Percentiles rank a stretch among this genome's conserved stretches.
Evolutionary conservation across 78 protist species (phyloP).

Genomic region (Speleostelium caveatum): DNA sequence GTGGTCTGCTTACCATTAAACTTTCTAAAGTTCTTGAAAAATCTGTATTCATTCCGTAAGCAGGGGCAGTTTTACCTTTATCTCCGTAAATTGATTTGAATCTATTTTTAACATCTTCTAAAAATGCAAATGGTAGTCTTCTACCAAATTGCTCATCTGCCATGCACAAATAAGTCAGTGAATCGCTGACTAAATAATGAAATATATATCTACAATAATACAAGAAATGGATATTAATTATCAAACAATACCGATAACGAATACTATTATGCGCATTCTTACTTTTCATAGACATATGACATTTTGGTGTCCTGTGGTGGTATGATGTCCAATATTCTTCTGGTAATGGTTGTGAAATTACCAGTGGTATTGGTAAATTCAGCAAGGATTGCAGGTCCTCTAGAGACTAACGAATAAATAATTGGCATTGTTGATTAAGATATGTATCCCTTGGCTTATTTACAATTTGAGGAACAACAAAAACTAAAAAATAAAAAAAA

Average conservation of each 20-base stretch:
- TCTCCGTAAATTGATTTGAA: conserved; percentile 81
- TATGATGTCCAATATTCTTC: conserved; percentile 87
- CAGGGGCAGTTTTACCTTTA: conserved; percentile 83
- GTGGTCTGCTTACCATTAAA: conserved; percentile 64
- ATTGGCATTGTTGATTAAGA: conserved; percentile 85
- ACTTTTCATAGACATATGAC: conserved; percentile 93
- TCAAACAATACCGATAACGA: too few relatives aligned
- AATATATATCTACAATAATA: conserved; percentile 83
- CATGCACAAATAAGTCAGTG: conserved; percentile 91
- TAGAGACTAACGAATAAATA: conserved; percentile 88
- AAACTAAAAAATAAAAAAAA: too few relatives aligned
- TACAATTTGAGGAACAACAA: too few relatives aligned
- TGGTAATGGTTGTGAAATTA: conserved; percentile 76
- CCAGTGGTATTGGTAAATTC: conserved; percentile 78
- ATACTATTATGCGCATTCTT: background rate
- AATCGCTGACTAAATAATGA: conserved; percentile 88
- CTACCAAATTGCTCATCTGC: conserved; percentile 90
- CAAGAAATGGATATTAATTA: background rate
- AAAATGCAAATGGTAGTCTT: conserved; percentile 88
- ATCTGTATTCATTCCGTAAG: conserved; percentile 85
- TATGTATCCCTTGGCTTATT: too few relatives aligned
- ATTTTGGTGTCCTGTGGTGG: conserved; percentile 80
- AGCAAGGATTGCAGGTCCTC: conserved; percentile 90
- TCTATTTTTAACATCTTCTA: conserved; percentile 87
- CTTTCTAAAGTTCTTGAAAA: conserved; percentile 82